Evolutionary conservation across 1,284 basidiomycete genomes (phyloP).

Genomic region (Ceratobasidium sp.): DNA sequence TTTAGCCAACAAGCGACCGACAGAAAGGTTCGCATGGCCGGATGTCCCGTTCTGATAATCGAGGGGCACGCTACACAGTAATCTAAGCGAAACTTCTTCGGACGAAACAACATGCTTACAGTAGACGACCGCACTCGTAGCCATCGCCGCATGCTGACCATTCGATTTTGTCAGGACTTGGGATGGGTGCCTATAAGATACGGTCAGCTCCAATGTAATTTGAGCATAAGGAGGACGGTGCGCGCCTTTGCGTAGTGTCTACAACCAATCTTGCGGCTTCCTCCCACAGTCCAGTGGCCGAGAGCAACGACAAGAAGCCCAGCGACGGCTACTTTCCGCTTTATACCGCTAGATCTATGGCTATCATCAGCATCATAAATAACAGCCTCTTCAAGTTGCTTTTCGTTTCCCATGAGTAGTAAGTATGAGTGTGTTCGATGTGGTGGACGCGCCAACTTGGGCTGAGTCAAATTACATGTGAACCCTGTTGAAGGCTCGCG

Average conservation of each 20-base stretch:
- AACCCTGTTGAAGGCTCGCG: neutral
- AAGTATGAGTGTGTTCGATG: neutral
- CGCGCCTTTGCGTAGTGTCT: neutral
- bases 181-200: slow-evolving; percentile 2
- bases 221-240: too few relatives aligned
- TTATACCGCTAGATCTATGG: neutral
- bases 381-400: neutral
- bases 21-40: slow-evolving; percentile 40
- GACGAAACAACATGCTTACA: neutral
- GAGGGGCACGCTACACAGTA: slow-evolving; percentile 40
- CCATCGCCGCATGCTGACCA: slow-evolving; percentile 38
- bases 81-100: neutral
- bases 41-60: slow-evolving; percentile 39
- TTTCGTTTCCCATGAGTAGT: neutral
- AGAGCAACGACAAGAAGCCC: neutral
- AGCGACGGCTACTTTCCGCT: slow-evolving; percentile 4
- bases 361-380: neutral
- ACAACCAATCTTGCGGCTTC: neutral
- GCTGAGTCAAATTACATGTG: neutral
- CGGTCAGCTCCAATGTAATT: neutral
- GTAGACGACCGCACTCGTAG: slow-evolving; percentile 44
- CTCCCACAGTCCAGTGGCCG: neutral
- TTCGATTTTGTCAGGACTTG: slow-evolving; percentile 22
- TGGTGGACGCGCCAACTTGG: neutral
- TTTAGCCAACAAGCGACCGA: slow-evolving; percentile 46